phyloP scores from a whole-genome alignment of 2,329 filamentous ascomycete species.

The Huntiella decipiens region DNA sequence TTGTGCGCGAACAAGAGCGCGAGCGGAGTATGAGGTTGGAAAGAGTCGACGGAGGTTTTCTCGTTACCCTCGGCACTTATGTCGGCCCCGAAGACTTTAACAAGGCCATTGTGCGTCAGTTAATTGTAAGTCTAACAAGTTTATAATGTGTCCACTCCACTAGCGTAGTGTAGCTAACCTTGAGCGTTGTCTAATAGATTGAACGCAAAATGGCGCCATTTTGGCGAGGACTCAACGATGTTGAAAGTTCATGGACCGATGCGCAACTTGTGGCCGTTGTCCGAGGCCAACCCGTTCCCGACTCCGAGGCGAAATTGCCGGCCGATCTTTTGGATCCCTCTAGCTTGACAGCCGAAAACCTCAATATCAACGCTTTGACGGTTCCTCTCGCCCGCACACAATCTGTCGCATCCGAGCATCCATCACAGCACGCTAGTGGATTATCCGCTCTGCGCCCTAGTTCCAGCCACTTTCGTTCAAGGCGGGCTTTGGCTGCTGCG shows the following conservation, averaged over 20 bases:
- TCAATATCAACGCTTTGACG: conserved; percentile 35
- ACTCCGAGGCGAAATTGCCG: conserved; percentile 64
- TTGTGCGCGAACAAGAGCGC: conserved; percentile 58
- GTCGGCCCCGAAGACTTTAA: conserved; percentile 85
- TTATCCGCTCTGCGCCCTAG: conserved; percentile 27
- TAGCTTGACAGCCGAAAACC: conserved; percentile 26
- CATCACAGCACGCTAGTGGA: conserved; percentile 17
- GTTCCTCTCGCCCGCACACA: conserved; percentile 60
- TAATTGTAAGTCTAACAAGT: conserved; percentile 46
- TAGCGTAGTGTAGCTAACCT: background rate
- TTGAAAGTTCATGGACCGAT: conserved; percentile 76
- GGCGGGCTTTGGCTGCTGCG: conserved; percentile 68
- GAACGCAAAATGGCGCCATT: conserved; percentile 86
- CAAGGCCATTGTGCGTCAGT: conserved; percentile 68
- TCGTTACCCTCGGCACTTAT: conserved; percentile 89
- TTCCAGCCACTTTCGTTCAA: conserved; percentile 54
- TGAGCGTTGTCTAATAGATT: conserved; percentile 37
- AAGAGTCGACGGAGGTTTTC: conserved; percentile 79
- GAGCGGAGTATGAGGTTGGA: conserved; percentile 84
- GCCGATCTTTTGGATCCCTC: conserved; percentile 31
- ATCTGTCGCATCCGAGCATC: conserved; percentile 56
- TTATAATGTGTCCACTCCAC: background rate
- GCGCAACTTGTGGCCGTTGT: conserved; percentile 87
- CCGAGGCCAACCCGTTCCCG: conserved; percentile 64
- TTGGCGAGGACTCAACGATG: conserved; percentile 84